These are phyloP conservation scores for Penicillium atrosanguineum DNA, from an alignment of 495 filamentous ascomycete genomes.

Conservation along the genomic window DNA sequence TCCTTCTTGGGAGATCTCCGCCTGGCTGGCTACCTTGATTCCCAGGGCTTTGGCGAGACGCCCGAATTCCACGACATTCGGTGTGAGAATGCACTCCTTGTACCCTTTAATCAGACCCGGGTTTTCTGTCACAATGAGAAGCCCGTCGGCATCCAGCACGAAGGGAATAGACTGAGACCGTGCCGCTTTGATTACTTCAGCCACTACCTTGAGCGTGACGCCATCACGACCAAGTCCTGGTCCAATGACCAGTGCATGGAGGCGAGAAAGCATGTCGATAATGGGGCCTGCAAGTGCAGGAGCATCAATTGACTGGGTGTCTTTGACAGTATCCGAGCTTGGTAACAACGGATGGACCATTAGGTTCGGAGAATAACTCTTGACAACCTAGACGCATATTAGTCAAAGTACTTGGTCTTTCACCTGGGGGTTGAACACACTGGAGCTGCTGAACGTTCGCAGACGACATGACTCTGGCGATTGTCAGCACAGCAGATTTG, in stretches of 20 bases:
- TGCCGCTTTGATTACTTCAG: constrained; percentile 75
- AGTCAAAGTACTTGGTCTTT: constrained; percentile 37
- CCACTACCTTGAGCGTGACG: constrained; percentile 85
- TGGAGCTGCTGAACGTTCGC: constrained; percentile 79
- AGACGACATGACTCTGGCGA: constrained; percentile 88
- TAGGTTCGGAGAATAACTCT: constrained; percentile 95
- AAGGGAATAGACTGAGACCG: constrained; percentile 70
- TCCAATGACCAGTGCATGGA: constrained; percentile 92
- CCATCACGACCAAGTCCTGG: constrained; percentile 88
- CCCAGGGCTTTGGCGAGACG: constrained; percentile 70
- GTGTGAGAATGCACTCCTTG: constrained; percentile 82
- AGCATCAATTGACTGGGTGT: constrained; percentile 43
- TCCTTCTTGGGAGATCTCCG: constrained; percentile 40
- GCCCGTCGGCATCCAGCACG: constrained; percentile 89
- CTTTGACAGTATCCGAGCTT: constrained; percentile 51
- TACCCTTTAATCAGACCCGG: constrained; percentile 80
- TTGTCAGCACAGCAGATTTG: constrained; percentile 6
- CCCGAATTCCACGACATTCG: constrained; percentile 91
- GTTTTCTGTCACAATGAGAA: constrained; percentile 69
- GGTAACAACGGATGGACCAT: constrained; percentile 98
- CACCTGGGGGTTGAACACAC: constrained; percentile 17
- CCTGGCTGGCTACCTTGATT: constrained; percentile 49
- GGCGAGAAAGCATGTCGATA: constrained; percentile 73
- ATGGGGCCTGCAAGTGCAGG: constrained; percentile 66
- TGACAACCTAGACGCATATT: constrained; percentile 62